These are phyloP conservation scores for Venturia nashicola DNA, from an alignment of 2,329 filamentous ascomycete species.

Conservation along the genomic window DNA sequence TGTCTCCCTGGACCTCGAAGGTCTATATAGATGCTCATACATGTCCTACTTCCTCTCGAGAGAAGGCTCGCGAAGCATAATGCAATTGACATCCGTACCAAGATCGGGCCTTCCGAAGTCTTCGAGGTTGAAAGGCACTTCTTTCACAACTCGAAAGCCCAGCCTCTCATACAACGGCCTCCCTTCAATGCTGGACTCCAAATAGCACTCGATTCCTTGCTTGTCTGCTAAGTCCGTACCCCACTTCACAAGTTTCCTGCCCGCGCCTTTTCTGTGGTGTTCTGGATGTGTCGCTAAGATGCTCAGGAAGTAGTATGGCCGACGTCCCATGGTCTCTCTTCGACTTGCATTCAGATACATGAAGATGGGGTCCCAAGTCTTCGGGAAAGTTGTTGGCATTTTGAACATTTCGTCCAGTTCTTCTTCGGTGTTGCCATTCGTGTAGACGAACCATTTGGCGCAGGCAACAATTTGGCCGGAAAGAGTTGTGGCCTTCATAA, in stretches of 20 bases:
- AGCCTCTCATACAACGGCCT: not conserved
- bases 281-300: conserved; percentile 7
- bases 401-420: conserved; percentile 6
- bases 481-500: not conserved
- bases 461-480: not conserved
- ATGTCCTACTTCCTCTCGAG: not conserved
- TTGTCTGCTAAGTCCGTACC: conserved; percentile 5
- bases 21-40: not conserved
- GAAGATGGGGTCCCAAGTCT: not conserved
- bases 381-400: conserved; percentile 1
- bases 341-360: not conserved
- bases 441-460: conserved; percentile 8
- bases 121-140: not conserved
- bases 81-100: not conserved
- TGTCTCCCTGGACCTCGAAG: no score
- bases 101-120: conserved; percentile 5
- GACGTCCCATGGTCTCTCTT: conserved; percentile 6
- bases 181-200: conserved; percentile 5
- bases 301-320: conserved; percentile 8
- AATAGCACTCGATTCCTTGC: conserved; percentile 3
- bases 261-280: conserved; percentile 4
- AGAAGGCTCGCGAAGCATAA: not conserved
- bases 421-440: not conserved
- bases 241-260: conserved; percentile 2
- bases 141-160: conserved; percentile 5